These are phyloP conservation scores for Russula brevipes DNA, from an alignment of 768 basidiomycete species.

Conservation along the genomic window DNA sequence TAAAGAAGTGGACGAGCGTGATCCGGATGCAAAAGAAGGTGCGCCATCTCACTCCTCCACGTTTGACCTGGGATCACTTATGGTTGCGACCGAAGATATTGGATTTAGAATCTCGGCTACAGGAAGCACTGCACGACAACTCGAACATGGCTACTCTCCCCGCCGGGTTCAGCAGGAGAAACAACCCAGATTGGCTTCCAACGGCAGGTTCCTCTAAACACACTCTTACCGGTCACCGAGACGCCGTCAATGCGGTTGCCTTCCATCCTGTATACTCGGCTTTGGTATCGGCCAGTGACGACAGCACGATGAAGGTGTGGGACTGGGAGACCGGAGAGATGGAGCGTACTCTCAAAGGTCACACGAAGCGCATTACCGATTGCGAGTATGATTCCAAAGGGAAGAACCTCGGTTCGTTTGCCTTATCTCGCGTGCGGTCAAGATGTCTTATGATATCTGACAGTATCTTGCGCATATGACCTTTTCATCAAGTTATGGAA, in stretches of 20 bases:
- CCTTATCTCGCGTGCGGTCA: neutral
- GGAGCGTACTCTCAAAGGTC: conserved; percentile 54
- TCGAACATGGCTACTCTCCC: conserved; percentile 33
- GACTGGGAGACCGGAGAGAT: conserved; percentile 61
- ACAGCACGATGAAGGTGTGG: conserved; percentile 54
- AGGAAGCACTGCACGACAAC: conserved; percentile 47
- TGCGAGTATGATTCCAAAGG: conserved; percentile 55
- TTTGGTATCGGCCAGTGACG: conserved; percentile 50
- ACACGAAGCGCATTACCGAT: conserved; percentile 53
- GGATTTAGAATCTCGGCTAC: conserved; percentile 53
- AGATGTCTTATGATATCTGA: neutral
- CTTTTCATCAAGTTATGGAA: conserved; percentile 57
- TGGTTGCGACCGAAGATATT: conserved; percentile 41
- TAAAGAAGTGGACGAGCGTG: conserved; percentile 28
- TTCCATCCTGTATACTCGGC: conserved; percentile 53
- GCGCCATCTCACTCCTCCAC: neutral
- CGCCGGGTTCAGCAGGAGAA: conserved; percentile 33
- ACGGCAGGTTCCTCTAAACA: conserved; percentile 38
- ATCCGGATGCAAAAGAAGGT: conserved; percentile 28
- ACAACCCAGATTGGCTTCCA: conserved; percentile 49
- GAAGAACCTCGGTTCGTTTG: conserved; percentile 40
- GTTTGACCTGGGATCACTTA: neutral
- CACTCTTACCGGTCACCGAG: conserved; percentile 44
- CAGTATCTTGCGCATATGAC: conserved; percentile 55
- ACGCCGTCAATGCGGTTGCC: conserved; percentile 44